A percentile compares a stretch with the other conserved stretches of the same genome.
These are phyloP conservation scores for Nakaseomyces nivariensis DNA, from an alignment of 1,139 yeast genomes.

Conservation along the genomic window DNA sequence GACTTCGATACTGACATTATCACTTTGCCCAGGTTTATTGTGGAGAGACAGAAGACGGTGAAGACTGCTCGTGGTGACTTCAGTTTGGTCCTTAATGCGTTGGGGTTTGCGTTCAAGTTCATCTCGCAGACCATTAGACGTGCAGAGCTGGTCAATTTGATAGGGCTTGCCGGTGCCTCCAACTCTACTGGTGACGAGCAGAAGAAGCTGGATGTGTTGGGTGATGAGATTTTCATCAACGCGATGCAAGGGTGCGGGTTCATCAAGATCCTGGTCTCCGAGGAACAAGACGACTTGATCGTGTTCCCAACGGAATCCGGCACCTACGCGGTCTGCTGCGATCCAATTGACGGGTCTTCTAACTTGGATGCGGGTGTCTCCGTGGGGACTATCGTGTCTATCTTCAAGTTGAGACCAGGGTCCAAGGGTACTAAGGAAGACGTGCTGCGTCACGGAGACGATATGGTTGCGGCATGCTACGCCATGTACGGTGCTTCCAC, in stretches of 20 bases:
- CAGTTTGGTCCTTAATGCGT: constrained; percentile 73
- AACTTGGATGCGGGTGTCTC: constrained; percentile 98
- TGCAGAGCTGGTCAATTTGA: constrained; percentile 83
- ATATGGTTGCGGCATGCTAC: constrained; percentile 96
- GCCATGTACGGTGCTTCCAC: constrained; percentile 99
- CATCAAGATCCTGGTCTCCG: constrained; percentile 84
- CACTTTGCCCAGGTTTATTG: constrained; percentile 80
- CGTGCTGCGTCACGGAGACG: constrained; percentile 82
- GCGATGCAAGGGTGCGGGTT: constrained; percentile 92
- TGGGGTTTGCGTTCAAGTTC: constrained; percentile 93
- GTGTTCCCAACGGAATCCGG: constrained; percentile 71
- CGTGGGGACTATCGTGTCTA: constrained; percentile 94
- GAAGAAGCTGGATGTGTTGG: constrained; percentile 92
- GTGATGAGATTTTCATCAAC: constrained; percentile 93
- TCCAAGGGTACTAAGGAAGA: constrained; percentile 79
- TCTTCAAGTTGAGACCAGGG: constrained; percentile 64
- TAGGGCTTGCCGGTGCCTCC: constrained; percentile 75
- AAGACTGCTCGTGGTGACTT: constrained; percentile 84
- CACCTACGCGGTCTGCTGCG: constrained; percentile 92
- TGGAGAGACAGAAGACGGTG: constrained; percentile 70
- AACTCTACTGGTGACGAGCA: constrained; percentile 96
- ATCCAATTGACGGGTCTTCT: constrained; percentile 96
- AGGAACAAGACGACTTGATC: constrained; percentile 93
- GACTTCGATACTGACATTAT: constrained; percentile 73
- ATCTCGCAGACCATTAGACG: constrained; percentile 93